phyloP scores from a whole-genome alignment of 1,284 basidiomycete species.

The Chiua sp. region DNA sequence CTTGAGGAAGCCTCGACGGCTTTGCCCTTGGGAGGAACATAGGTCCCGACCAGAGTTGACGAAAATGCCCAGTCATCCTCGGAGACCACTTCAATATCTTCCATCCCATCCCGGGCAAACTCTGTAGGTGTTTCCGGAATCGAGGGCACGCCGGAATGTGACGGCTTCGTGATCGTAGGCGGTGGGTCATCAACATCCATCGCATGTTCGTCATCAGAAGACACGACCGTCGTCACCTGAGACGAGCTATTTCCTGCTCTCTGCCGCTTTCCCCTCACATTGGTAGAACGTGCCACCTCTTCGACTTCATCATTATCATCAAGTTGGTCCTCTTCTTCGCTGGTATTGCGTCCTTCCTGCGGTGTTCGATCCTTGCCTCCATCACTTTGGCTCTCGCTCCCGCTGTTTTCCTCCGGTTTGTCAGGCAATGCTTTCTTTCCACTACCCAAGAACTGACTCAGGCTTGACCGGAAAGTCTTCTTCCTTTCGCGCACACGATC shows the following conservation, averaged over 20 bases:
- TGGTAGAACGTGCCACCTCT: not conserved
- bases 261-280: slow-evolving; percentile 5
- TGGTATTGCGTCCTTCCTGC: slow-evolving; percentile 8
- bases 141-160: not conserved
- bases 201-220: slow-evolving; percentile 32
- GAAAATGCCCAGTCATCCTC: slow-evolving; percentile 34
- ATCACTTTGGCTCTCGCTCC: slow-evolving; percentile 10
- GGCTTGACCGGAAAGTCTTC: slow-evolving; percentile 46
- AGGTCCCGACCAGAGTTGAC: slow-evolving; percentile 33
- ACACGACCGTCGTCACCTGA: slow-evolving; percentile 27
- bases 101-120: not conserved
- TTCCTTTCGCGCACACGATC: slow-evolving; percentile 9
- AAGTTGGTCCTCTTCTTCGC: slow-evolving; percentile 25
- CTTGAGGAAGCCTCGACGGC: slow-evolving; percentile 12
- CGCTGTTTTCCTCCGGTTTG: slow-evolving; percentile 1
- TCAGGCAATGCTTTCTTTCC: slow-evolving; percentile 42
- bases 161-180: slow-evolving; percentile 6
- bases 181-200: slow-evolving; percentile 33
- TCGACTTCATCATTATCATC: slow-evolving; percentile 9
- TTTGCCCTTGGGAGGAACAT: slow-evolving; percentile 25
- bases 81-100: slow-evolving; percentile 32
- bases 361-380: slow-evolving; percentile 11
- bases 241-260: slow-evolving; percentile 25
- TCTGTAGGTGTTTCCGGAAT: not conserved
- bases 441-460: slow-evolving; percentile 58